phyloP scores from a whole-genome alignment of 179 eudicot genomes.

The Sideroxylon spinosum region DNA sequence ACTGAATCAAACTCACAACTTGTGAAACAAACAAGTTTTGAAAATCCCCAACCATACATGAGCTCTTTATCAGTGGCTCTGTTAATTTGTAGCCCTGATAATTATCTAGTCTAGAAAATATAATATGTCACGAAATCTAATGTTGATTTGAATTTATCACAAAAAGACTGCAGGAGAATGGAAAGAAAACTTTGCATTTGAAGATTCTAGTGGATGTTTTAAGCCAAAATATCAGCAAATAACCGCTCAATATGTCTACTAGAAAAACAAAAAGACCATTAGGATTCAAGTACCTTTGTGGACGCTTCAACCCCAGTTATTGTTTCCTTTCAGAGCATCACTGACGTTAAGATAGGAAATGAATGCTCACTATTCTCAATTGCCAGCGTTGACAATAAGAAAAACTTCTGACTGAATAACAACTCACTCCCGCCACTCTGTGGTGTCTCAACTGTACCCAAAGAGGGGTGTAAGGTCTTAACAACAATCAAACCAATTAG shows the following conservation, averaged over 20 bases:
- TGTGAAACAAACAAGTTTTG: background rate
- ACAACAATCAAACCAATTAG: background rate
- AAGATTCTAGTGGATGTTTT: background rate
- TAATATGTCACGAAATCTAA: background rate
- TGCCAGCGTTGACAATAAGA: conserved; percentile 15
- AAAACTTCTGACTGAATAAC: conserved; percentile 33
- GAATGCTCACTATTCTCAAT: conserved; percentile 8
- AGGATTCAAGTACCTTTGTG: conserved; percentile 29
- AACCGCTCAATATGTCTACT: background rate
- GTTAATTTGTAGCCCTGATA: background rate
- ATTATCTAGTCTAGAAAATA: background rate
- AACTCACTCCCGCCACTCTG: conserved; percentile 27
- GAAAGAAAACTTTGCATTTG: background rate
- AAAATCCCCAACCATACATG: background rate
- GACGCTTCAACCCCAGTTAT: conserved; percentile 50
- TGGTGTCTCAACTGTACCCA: conserved; percentile 23
- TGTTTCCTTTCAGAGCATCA: conserved; percentile 48
- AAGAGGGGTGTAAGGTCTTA: background rate
- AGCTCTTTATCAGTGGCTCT: background rate
- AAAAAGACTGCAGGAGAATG: background rate
- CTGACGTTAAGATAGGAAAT: conserved; percentile 44
- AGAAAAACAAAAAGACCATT: no score
- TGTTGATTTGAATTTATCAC: background rate
- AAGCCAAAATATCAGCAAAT: background rate
- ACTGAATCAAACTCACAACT: background rate